phyloP scores from a whole-genome alignment of 2,329 filamentous ascomycete genomes.

The Alternaria arbusti region DNA sequence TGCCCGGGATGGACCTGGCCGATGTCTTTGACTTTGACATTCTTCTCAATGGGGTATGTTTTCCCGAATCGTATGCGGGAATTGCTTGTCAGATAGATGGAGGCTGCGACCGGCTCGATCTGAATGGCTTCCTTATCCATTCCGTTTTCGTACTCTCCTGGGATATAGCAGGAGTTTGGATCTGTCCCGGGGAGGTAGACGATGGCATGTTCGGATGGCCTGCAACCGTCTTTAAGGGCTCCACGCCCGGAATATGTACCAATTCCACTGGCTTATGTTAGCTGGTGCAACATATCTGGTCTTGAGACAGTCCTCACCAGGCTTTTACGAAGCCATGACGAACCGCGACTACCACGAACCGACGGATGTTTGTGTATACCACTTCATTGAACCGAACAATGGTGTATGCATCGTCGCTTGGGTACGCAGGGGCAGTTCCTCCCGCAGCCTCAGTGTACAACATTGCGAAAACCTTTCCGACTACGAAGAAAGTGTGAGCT shows the following conservation, averaged over 20 bases:
- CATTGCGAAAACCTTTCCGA: constrained; percentile 31
- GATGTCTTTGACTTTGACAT: constrained; percentile 52
- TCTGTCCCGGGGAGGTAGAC: constrained; percentile 33
- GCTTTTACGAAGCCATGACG: constrained; percentile 31
- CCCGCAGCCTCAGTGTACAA: constrained; percentile 25
- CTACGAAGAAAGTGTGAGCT: constrained; percentile 20
- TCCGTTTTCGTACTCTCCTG: constrained; percentile 37
- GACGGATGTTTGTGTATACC: constrained; percentile 32
- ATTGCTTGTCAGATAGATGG: constrained; percentile 35
- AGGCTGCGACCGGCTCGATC: constrained; percentile 30
- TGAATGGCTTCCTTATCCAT: constrained; percentile 49
- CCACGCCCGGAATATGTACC: constrained; percentile 50
- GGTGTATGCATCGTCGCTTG: not conserved
- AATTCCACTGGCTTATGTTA: constrained; percentile 42
- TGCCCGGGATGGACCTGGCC: too few species aligned
- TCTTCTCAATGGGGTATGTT: constrained; percentile 50
- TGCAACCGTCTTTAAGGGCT: constrained; percentile 45
- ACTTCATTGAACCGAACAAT: constrained; percentile 18
- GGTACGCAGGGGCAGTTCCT: not conserved
- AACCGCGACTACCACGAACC: constrained; percentile 32
- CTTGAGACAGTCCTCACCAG: constrained; percentile 10
- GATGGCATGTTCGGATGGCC: constrained; percentile 47
- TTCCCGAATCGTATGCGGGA: constrained; percentile 53
- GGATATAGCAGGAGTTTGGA: constrained; percentile 12
- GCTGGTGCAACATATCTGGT: not conserved